Base-by-base conservation (phyloP, 805 yeast genomes). In the Pichia exigua region DNA sequence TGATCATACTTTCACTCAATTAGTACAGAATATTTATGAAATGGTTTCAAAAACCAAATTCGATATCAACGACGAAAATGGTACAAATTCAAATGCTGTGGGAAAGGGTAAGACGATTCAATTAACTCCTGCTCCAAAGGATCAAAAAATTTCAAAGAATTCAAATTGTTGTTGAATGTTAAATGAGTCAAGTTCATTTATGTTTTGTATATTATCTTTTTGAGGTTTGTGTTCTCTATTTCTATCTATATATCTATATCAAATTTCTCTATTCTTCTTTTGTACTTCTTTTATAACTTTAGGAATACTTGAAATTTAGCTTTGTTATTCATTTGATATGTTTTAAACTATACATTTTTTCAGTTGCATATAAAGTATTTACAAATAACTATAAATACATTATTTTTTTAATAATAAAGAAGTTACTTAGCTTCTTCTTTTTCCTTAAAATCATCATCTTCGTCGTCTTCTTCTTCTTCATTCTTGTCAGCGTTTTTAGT, bases 31-130 rank as follows among this genome's bases (percentile, higher is more conserved):
- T 62, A 94, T 94, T 62, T 91, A 90, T 70, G 96, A 92, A 65
- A 85, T 89, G 95, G 87, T 92, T 62, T 79, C 92, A 55, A 86
- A 91, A 68, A 96, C 90, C 70, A 96, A 89, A 72, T 83, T 89
- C 56, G 95, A 92, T 65, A 79, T 88, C 65, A 86, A 87, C 57
- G 96, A 87, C 61, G 75, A 76, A 58, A 80, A 78, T 48, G 58
- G 55, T 12, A 38, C 60, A 9, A 50, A 50, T 18, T 54, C 57
- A 12, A 57, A 55, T 42, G 56, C 56, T 46, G 90, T 92, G 52
- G 56, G 64, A 27, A 80, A 86, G 45, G 97, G 97, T 24, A 95
- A 92, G 59, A 90, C 97, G 26, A 91, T 92, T 66, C 81, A 87
- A 56, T 83, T 92, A 68, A 88, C 97, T 5, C 97, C 95, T 45